Evolutionary conservation across 2,329 filamentous ascomycete species (phyloP).

Genomic region (Sporothrix brasiliensis): DNA sequence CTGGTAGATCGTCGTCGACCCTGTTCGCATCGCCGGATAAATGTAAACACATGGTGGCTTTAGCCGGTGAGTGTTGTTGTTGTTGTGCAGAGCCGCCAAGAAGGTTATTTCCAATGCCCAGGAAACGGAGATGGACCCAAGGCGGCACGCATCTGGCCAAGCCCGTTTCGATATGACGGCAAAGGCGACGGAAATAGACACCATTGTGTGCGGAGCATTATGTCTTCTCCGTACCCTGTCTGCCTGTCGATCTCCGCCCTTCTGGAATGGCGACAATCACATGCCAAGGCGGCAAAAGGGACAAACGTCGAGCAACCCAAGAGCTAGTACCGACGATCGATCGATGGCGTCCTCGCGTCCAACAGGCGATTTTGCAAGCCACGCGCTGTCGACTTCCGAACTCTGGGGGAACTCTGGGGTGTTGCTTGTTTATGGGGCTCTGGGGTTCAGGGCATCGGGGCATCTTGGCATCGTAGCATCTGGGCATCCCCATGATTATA

Average conservation of each 20-base stretch:
- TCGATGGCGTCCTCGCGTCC: slow-evolving; percentile 1
- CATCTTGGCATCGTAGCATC: too few relatives aligned
- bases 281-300: neutral
- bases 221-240: neutral
- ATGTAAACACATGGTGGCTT: neutral
- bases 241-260: neutral
- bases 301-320: too few relatives aligned
- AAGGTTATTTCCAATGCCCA: neutral
- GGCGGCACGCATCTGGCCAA: slow-evolving; percentile 11
- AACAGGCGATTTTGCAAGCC: slow-evolving; percentile 8
- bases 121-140: too few relatives aligned
- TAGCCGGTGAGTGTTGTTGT: neutral
- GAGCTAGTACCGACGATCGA: neutral
- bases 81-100: slow-evolving; percentile 3
- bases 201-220: neutral
- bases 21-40: neutral
- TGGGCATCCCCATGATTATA: too few relatives aligned
- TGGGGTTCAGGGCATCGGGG: too few relatives aligned
- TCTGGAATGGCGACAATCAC: neutral
- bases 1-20: too few relatives aligned
- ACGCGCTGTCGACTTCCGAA: neutral
- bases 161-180: neutral
- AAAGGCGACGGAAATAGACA: too few relatives aligned
- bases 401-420: neutral
- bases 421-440: too few relatives aligned